Conservation (phyloP, 805 yeast species). For the Pichia occidentalis region DNA sequence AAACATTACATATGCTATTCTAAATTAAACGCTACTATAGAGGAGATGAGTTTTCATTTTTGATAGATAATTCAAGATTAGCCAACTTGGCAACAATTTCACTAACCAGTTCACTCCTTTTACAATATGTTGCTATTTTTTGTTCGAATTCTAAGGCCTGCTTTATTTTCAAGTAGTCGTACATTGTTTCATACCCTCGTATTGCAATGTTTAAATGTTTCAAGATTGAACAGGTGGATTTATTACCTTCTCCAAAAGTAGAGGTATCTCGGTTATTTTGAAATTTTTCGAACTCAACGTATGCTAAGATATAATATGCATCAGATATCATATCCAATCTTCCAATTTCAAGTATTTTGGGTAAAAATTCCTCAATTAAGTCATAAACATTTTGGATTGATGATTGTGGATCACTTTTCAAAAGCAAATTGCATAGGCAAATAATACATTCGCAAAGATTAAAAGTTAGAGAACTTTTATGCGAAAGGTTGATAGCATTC, state of each 20-base stretch:
- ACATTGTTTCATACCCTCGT: slow-evolving; percentile 36
- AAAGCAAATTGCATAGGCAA: slow-evolving; percentile 39
- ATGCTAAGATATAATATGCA: slow-evolving; percentile 31
- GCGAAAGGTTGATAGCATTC: slow-evolving; percentile 44
- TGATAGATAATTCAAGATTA: not conserved
- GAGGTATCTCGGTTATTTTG: not conserved
- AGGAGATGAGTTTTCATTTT: not conserved
- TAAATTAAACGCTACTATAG: no score
- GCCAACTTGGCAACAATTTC: not conserved
- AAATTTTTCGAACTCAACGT: slow-evolving; percentile 16
- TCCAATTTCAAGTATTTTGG: slow-evolving; percentile 37
- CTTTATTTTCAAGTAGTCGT: slow-evolving; percentile 34
- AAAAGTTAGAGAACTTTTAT: slow-evolving; percentile 38
- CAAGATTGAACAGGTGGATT: slow-evolving; percentile 28
- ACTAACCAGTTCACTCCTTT: not conserved
- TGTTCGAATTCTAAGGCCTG: slow-evolving; percentile 36
- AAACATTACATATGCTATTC: not conserved
- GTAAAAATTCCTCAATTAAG: slow-evolving; percentile 37
- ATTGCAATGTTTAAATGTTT: slow-evolving; percentile 38
- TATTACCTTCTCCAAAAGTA: slow-evolving; percentile 1
- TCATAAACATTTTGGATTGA: slow-evolving; percentile 35
- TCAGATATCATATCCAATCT: slow-evolving; percentile 35
- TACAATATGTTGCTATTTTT: slow-evolving; percentile 27
- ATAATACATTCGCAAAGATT: slow-evolving; percentile 42
- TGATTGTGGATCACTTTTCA: slow-evolving; percentile 28